Evolutionary conservation across 441 rosid species (phyloP), one percentile per base, ranked within the genome.

Genomic region (Jatropha podagrica): DNA sequence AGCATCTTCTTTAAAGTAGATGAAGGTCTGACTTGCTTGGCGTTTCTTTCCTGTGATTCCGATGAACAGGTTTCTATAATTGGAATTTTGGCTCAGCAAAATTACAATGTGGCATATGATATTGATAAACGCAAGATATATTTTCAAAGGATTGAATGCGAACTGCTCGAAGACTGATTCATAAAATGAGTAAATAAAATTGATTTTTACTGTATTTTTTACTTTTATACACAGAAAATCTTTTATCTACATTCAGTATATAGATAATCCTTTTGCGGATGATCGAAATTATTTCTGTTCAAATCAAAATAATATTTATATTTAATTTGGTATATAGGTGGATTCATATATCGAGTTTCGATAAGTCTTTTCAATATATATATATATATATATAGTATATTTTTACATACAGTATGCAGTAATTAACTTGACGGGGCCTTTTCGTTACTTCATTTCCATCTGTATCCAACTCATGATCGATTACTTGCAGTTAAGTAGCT

Each of bases 1-100:
- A 80, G 88, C 83, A 60, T 85, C 71, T 88, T 88, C n/a, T 52
- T 5, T 17, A 52, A 52, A 17, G 9, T 6, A 52, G n/a, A 17
- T 4, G 58, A 17, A 52, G n/a, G n/a, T 15, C 6, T 52, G 20
- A 17, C 4, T 52, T 52, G 58, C 58, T 52, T 52, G 3, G 58
- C 58, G 13, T 0, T 52, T 7, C 18, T 52, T 15, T 20, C n/a
- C 5, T 15, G 13, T 56, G 3, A 56, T 18, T 18, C 60, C 7
- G 27, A 18, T 7, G 7, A 7, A 18, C 10, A 56, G 11, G 5
- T n/a, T 8, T 56, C 37, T 23, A 17, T 68, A 13, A 49, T 68
- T 48, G 71, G 71, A 68, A 15, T 32, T 11, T 4, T 48, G 10
- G 58, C 71, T 42, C 71, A 68, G n/a, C 71, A 68, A 41, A 11